Conservation (phyloP, 2,329 filamentous ascomycete genomes). For the Emericellopsis atlantica region DNA sequence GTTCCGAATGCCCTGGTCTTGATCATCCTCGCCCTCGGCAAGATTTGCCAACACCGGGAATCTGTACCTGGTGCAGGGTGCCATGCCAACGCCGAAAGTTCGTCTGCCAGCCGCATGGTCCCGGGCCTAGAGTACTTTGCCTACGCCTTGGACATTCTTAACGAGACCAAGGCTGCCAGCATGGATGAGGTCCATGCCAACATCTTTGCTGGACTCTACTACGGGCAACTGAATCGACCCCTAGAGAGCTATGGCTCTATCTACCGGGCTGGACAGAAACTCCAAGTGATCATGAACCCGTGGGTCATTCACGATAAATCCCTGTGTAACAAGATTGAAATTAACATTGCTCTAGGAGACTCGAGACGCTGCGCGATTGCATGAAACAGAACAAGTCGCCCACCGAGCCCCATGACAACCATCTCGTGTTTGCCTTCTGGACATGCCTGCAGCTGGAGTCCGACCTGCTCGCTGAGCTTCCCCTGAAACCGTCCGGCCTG, state of each 20-base stretch:
- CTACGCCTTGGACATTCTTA: slow-evolving; percentile 74
- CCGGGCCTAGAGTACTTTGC: slow-evolving; percentile 87
- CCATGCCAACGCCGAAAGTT: slow-evolving; percentile 1
- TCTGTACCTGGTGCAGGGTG: slow-evolving; percentile 45
- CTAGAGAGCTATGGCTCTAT: slow-evolving; percentile 68
- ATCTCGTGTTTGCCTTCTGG: slow-evolving; percentile 73
- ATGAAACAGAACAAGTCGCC: slow-evolving; percentile 23
- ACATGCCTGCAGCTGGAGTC: slow-evolving; percentile 89
- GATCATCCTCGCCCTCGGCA: slow-evolving; percentile 73
- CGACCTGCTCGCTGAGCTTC: slow-evolving; percentile 83
- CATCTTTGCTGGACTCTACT: slow-evolving; percentile 76
- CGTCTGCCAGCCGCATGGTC: slow-evolving; percentile 19
- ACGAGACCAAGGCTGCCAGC: slow-evolving; percentile 65
- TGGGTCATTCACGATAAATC: slow-evolving; percentile 28
- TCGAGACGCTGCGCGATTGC: slow-evolving; percentile 32
- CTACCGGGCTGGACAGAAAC: slow-evolving; percentile 38
- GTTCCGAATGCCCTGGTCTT: slow-evolving; percentile 74
- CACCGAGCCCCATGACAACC: slow-evolving; percentile 37
- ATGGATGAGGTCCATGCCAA: slow-evolving; percentile 76
- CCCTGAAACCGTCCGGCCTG: slow-evolving; percentile 46
- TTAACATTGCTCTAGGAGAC: slow-evolving; percentile 21
- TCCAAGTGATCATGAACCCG: slow-evolving; percentile 66
- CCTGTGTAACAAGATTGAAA: neutral
- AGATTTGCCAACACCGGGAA: slow-evolving; percentile 53
- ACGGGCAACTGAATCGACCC: slow-evolving; percentile 75